A percentile compares a stretch with the other conserved stretches of the same genome.
These are phyloP conservation scores for Kwoniella shivajii DNA, from an alignment of 1,284 basidiomycete species.

Conservation along the genomic window DNA sequence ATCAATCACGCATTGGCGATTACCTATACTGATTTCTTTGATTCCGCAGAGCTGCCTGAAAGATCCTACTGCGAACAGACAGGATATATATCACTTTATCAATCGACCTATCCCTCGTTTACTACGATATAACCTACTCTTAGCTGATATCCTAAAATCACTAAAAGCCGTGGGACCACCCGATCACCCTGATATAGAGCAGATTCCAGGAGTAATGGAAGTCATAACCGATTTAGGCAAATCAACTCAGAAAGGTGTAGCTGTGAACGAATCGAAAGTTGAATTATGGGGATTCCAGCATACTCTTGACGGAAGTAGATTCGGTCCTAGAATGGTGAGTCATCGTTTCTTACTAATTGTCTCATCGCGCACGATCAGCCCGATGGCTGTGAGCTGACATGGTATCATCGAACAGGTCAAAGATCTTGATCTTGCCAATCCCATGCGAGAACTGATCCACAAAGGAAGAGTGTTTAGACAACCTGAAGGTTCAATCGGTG, in stretches of 20 bases:
- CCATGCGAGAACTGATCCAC: constrained; percentile 78
- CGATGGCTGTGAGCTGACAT: background rate
- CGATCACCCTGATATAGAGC: constrained; percentile 74
- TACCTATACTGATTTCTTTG: background rate
- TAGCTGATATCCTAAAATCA: constrained; percentile 71
- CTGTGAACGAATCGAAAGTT: constrained; percentile 80
- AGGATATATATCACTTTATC: constrained; percentile 86
- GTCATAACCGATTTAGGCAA: constrained; percentile 80
- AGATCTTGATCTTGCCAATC: constrained; percentile 85
- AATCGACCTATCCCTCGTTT: constrained; percentile 85
- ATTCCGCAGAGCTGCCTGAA: constrained; percentile 28
- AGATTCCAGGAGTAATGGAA: constrained; percentile 80
- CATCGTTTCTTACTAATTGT: constrained; percentile 25
- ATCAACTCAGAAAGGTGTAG: constrained; percentile 79
- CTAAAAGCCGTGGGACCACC: constrained; percentile 61
- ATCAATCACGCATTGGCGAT: too few species aligned
- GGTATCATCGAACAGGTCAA: too few species aligned
- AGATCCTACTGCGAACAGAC: constrained; percentile 58
- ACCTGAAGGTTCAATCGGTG: constrained; percentile 79
- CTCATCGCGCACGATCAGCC: background rate
- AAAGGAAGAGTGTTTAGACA: constrained; percentile 78
- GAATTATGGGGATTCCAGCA: constrained; percentile 82
- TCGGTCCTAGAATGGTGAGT: constrained; percentile 74
- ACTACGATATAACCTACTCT: constrained; percentile 81
- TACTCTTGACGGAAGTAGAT: constrained; percentile 63